Conservation (phyloP, 495 filamentous ascomycete species). For the Penicillium chermesinum region DNA sequence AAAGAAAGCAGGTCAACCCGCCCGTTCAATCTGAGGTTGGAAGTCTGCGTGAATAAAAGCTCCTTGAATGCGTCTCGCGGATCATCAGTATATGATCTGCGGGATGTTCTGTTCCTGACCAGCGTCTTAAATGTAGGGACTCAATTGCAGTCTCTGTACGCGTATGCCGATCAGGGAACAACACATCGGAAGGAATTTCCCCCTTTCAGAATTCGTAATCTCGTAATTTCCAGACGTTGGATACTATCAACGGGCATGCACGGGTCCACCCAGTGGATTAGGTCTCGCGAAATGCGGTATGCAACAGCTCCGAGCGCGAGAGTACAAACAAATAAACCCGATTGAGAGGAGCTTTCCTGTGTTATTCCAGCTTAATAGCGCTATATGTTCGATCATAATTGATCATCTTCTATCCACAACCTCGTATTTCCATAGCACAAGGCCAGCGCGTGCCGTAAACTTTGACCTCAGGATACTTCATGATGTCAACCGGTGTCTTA, state of each 20-base stretch:
- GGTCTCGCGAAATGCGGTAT: background rate
- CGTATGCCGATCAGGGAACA: background rate
- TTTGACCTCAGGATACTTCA: background rate
- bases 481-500: slow-evolving; percentile 18
- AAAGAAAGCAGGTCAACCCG: background rate
- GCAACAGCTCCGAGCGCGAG: background rate
- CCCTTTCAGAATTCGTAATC: background rate
- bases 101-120: background rate
- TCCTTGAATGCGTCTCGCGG: background rate
- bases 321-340: background rate
- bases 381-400: too few species aligned
- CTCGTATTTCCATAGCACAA: background rate
- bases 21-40: background rate
- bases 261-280: background rate
- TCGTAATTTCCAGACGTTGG: slow-evolving; percentile 1
- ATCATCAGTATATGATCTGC: background rate
- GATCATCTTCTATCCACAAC: background rate
- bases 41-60: slow-evolving; percentile 1
- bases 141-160: background rate
- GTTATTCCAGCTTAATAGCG: too few species aligned
- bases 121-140: background rate
- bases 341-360: background rate
- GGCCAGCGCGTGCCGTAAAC: background rate
- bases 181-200: slow-evolving; percentile 15
- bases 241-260: background rate